Percentiles rank a stretch among this genome's conserved stretches.
phyloP scores from a whole-genome alignment of 371 early-diverging fungal species.

The Mucor racemosus region DNA sequence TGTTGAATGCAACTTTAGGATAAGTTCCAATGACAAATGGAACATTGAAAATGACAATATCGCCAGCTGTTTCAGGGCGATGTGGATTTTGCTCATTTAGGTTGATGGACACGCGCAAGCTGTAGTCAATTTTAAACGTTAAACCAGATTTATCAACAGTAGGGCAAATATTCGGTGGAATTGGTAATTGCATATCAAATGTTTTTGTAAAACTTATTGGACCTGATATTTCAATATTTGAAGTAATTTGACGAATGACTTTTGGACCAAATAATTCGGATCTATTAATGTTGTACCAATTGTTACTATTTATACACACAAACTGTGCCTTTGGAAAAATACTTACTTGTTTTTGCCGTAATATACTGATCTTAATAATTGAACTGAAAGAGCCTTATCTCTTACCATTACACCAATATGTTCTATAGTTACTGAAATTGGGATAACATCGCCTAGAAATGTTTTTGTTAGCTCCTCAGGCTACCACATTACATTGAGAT shows the following conservation, averaged over 20 bases:
- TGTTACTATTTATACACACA: conserved; percentile 11
- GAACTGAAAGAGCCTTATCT: conserved; percentile 27
- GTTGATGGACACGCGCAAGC: conserved; percentile 37
- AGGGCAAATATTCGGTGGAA: conserved; percentile 34
- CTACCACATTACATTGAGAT: background rate
- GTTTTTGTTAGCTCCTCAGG: background rate
- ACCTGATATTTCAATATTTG: conserved; percentile 32
- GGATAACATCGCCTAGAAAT: conserved; percentile 43
- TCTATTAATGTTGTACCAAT: conserved; percentile 8
- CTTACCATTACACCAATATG: conserved; percentile 36
- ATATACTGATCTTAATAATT: conserved; percentile 30
- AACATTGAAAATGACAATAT: conserved; percentile 30
- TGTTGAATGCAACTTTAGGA: conserved; percentile 37
- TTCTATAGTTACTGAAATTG: conserved; percentile 37
- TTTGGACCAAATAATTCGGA: conserved; percentile 24
- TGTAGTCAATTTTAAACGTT: conserved; percentile 41
- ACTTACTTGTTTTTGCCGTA: conserved; percentile 28
- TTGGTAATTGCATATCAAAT: conserved; percentile 27
- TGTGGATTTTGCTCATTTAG: conserved; percentile 34
- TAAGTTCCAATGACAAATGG: conserved; percentile 48
- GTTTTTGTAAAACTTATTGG: conserved; percentile 27
- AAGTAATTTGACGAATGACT: conserved; percentile 2
- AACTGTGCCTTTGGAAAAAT: background rate
- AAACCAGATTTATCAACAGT: conserved; percentile 22
- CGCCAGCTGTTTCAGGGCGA: conserved; percentile 15